Conservation (phyloP, 1,284 basidiomycete genomes). For the Ganoderma sp. region DNA sequence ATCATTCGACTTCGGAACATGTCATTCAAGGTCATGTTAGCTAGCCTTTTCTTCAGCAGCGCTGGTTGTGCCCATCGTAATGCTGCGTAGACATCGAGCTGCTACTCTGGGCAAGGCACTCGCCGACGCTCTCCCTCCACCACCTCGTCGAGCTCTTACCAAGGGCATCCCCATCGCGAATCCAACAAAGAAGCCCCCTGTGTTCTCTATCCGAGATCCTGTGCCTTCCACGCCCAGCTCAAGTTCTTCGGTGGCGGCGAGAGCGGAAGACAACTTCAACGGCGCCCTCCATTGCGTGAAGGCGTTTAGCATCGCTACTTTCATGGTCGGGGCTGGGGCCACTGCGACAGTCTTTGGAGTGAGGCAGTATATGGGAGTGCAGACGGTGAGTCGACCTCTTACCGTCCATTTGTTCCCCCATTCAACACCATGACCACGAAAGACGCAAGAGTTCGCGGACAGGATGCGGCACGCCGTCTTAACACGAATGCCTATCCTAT, state of each 20-base stretch:
- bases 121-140: slow-evolving; percentile 36
- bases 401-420: neutral
- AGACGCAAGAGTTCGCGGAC: slow-evolving; percentile 63
- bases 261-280: slow-evolving; percentile 44
- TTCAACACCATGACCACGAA: neutral
- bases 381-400: slow-evolving; percentile 42
- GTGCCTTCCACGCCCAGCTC: slow-evolving; percentile 8
- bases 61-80: slow-evolving; percentile 43
- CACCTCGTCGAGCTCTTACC: slow-evolving; percentile 35
- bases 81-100: slow-evolving; percentile 44
- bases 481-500: slow-evolving; percentile 53
- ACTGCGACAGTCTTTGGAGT: slow-evolving; percentile 45
- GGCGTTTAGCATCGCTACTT: slow-evolving; percentile 53
- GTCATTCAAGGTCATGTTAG: slow-evolving; percentile 29
- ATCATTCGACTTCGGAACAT: neutral
- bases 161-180: slow-evolving; percentile 21
- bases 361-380: slow-evolving; percentile 47
- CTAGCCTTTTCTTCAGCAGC: slow-evolving; percentile 46
- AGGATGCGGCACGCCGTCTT: slow-evolving; percentile 55
- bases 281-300: slow-evolving; percentile 49
- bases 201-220: slow-evolving; percentile 10
- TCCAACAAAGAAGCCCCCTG: slow-evolving; percentile 19
- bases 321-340: slow-evolving; percentile 45
- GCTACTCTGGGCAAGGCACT: slow-evolving; percentile 28
- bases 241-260: slow-evolving; percentile 12